Conservation (phyloP, 768 basidiomycete genomes). For the Gloeophyllum trabeum region DNA sequence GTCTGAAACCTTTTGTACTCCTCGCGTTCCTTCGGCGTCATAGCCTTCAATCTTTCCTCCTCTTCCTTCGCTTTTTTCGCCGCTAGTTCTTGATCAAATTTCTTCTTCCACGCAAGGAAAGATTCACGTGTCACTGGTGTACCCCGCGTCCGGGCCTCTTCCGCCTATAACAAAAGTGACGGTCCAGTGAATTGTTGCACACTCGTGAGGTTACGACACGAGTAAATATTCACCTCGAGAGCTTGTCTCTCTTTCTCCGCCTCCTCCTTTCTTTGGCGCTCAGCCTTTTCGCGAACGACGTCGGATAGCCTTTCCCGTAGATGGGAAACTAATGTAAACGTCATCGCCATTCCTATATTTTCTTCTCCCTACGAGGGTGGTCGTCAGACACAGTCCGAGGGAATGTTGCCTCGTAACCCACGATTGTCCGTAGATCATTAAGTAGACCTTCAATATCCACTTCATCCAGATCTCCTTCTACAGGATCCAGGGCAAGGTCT, state of each 20-base stretch:
- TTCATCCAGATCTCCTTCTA: slow-evolving; percentile 52
- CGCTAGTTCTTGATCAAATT: slow-evolving; percentile 63
- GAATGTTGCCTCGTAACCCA: slow-evolving; percentile 19
- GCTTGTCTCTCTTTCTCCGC: slow-evolving; percentile 62
- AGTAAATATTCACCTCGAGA: slow-evolving; percentile 58
- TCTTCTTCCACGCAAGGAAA: slow-evolving; percentile 73
- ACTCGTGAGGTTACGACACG: too few relatives aligned
- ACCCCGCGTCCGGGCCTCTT: slow-evolving; percentile 79
- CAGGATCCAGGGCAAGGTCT: slow-evolving; percentile 48
- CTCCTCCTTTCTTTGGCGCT: slow-evolving; percentile 46
- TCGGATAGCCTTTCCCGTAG: slow-evolving; percentile 66
- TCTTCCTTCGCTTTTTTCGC: slow-evolving; percentile 55
- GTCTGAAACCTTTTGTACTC: slow-evolving; percentile 57
- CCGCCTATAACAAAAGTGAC: slow-evolving; percentile 48
- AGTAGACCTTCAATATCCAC: slow-evolving; percentile 45
- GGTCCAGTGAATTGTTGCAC: slow-evolving; percentile 4
- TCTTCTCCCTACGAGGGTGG: slow-evolving; percentile 56
- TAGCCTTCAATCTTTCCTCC: slow-evolving; percentile 60
- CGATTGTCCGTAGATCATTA: slow-evolving; percentile 42
- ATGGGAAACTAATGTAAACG: slow-evolving; percentile 84
- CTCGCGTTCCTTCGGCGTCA: slow-evolving; percentile 77
- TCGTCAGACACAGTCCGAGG: not conserved
- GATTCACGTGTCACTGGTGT: slow-evolving; percentile 82
- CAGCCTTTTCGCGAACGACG: slow-evolving; percentile 49
- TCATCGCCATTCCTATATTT: slow-evolving; percentile 95